phyloP scores from a whole-genome alignment of 371 early-diverging fungal species.

The Rhizomucor miehei region DNA sequence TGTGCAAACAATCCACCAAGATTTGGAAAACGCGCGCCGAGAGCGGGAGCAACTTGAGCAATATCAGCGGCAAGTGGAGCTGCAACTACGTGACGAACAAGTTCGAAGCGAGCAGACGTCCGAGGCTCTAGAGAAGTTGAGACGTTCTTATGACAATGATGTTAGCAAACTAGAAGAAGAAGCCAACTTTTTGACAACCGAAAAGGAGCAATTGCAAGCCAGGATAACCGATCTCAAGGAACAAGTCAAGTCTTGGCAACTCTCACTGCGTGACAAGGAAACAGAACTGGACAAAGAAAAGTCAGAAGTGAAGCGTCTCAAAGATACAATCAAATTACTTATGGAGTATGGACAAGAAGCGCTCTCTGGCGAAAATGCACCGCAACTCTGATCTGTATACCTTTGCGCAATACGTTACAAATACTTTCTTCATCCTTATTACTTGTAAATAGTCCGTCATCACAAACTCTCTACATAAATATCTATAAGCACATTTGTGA shows the following conservation, averaged over 20 bases:
- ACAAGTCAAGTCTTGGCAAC: neutral
- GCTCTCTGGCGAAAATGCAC: neutral
- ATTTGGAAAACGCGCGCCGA: neutral
- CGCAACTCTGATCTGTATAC: neutral
- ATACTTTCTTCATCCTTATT: too few relatives aligned
- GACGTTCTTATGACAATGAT: too few relatives aligned
- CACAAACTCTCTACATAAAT: too few relatives aligned
- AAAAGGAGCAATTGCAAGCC: neutral
- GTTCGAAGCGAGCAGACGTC: too few relatives aligned
- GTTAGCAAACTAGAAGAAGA: too few relatives aligned
- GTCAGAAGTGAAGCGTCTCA: conserved; percentile 2
- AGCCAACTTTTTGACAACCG: neutral
- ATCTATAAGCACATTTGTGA: too few relatives aligned
- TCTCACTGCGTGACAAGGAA: conserved; percentile 3
- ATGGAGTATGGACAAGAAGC: conserved; percentile 6
- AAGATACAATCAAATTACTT: conserved; percentile 1
- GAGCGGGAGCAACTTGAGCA: neutral
- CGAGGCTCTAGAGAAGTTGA: too few relatives aligned
- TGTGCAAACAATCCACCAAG: conserved; percentile 5
- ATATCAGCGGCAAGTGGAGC: too few relatives aligned
- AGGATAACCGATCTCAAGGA: neutral
- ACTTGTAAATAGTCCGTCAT: too few relatives aligned
- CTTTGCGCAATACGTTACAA: too few relatives aligned
- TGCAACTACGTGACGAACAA: too few relatives aligned
- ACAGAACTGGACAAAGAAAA: conserved; percentile 3